Base-by-base conservation (phyloP, 148 eudicot species). In the Spergularia bocconei region DNA sequence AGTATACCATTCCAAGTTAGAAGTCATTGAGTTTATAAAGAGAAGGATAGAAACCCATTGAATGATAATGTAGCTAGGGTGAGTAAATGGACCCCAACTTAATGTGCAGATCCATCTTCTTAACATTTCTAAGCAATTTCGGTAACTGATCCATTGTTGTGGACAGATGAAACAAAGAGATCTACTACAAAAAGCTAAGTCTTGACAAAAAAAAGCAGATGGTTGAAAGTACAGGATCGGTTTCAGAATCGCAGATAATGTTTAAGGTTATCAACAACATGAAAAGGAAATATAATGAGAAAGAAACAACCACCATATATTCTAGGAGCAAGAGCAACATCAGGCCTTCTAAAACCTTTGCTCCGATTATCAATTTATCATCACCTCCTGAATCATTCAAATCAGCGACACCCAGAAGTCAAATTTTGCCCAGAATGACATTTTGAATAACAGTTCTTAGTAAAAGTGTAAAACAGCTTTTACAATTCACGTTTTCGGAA, bases 231-330 rank as follows among this genome's bases (percentile, higher is more conserved):
- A 56, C 13, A 52, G 16, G 50, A 36, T 6, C 15, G 25, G 57
- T 15, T 60, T 39, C 20, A 73, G 51, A 55, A 41, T 3, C 25
- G 21, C 19, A 51, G 56, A 59, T 55, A 44, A 13, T 4, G 25
- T 36, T 17, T 7, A 29, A 13, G 25, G 60, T 6, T 41, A 52
- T 11, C 48, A 0, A 44, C 48, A 44, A 5, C 48, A 44, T 13
- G 17, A 39, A 19, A 4, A 10, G 36, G 16, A 20, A 19, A 14
- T 33, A 55, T 20, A 48, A 82, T 55, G 38, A 47, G 65, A 71
- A 16, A 68, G 38, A 72, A 72, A 72, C 39, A 7, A 41, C 75
- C 75, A 72, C 75, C 75, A 59, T 58, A 63, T 9, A 47, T n/a
- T 4, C 23, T 39, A 52, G 65, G 20, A 39, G 75, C 19, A 58